These are phyloP conservation scores for Sphaerobolus stellatus DNA, from an alignment of 1,284 basidiomycete species.

Conservation along the genomic window DNA sequence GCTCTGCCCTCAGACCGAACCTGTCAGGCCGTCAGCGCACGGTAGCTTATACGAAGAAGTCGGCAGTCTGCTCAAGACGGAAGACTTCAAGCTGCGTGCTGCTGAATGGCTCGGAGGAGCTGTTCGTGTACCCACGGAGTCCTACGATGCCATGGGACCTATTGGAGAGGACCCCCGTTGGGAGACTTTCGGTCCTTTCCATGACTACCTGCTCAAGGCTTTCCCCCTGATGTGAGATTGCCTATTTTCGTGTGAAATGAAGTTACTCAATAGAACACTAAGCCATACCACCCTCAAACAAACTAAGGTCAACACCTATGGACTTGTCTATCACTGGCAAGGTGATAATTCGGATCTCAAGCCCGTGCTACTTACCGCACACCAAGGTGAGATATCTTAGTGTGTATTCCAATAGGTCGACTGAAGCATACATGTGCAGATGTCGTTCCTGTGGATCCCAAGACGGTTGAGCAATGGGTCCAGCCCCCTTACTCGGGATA, in stretches of 20 bases:
- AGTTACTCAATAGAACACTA: conserved; percentile 24
- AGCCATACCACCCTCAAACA: conserved; percentile 54
- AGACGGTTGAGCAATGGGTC: conserved; percentile 53
- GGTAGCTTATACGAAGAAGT: conserved; percentile 42
- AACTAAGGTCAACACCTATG: conserved; percentile 63
- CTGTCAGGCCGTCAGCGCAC: conserved; percentile 44
- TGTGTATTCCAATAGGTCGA: background rate
- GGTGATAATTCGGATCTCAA: conserved; percentile 58
- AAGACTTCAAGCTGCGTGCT: conserved; percentile 46
- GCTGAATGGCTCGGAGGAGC: conserved; percentile 57
- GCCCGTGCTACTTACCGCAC: conserved; percentile 63
- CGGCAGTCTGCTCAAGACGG: conserved; percentile 39
- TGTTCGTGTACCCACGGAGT: conserved; percentile 42
- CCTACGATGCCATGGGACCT: conserved; percentile 44
- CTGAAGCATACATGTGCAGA: conserved; percentile 32
- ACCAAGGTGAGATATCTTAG: conserved; percentile 49
- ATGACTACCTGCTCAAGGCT: conserved; percentile 43
- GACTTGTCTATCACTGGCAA: conserved; percentile 61
- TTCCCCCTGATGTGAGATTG: conserved; percentile 49
- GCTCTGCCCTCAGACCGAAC: conserved; percentile 47
- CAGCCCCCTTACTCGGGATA: conserved; percentile 55
- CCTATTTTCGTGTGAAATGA: conserved; percentile 32
- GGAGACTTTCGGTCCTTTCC: conserved; percentile 50
- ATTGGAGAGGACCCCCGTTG: conserved; percentile 52
- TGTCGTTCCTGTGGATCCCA: conserved; percentile 56